Conservation (phyloP, 1,284 basidiomycete species). For the Leccinum insolens region DNA sequence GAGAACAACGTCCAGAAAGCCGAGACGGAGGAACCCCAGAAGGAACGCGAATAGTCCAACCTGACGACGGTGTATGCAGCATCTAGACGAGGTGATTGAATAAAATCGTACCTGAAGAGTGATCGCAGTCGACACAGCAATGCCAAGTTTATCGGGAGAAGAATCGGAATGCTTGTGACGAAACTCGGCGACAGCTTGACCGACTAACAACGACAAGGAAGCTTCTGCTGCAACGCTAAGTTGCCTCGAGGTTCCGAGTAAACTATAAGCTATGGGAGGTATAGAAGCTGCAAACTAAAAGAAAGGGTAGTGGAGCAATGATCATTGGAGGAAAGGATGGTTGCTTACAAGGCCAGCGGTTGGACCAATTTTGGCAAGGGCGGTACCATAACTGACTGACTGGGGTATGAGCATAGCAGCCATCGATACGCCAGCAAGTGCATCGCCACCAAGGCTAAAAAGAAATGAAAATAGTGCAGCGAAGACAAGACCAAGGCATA, state of each 20-base stretch:
- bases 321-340: slow-evolving; percentile 10
- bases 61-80: slow-evolving; percentile 38
- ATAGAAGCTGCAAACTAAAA: slow-evolving; percentile 76
- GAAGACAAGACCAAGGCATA: slow-evolving; percentile 42
- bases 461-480: slow-evolving; percentile 13
- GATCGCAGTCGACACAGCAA: slow-evolving; percentile 75
- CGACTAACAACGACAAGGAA: slow-evolving; percentile 84
- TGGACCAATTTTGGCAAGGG: slow-evolving; percentile 81
- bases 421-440: slow-evolving; percentile 84
- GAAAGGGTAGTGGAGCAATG: slow-evolving; percentile 6
- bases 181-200: slow-evolving; percentile 79
- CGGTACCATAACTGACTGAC: slow-evolving; percentile 90
- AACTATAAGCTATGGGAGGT: slow-evolving; percentile 80
- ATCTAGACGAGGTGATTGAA: background rate
- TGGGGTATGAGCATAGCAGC: slow-evolving; percentile 92
- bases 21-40: slow-evolving; percentile 86
- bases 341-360: slow-evolving; percentile 79
- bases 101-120: slow-evolving; percentile 72
- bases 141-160: slow-evolving; percentile 53
- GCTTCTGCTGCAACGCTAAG: slow-evolving; percentile 91
- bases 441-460: slow-evolving; percentile 75
- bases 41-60: slow-evolving; percentile 87
- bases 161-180: slow-evolving; percentile 56
- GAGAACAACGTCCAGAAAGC: slow-evolving; percentile 95
- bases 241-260: slow-evolving; percentile 84